Evolutionary conservation across 192 early-diverging fungal species (phyloP), one percentile per base, ranked within the genome.

Genomic region (Haplosporangium gracile): DNA sequence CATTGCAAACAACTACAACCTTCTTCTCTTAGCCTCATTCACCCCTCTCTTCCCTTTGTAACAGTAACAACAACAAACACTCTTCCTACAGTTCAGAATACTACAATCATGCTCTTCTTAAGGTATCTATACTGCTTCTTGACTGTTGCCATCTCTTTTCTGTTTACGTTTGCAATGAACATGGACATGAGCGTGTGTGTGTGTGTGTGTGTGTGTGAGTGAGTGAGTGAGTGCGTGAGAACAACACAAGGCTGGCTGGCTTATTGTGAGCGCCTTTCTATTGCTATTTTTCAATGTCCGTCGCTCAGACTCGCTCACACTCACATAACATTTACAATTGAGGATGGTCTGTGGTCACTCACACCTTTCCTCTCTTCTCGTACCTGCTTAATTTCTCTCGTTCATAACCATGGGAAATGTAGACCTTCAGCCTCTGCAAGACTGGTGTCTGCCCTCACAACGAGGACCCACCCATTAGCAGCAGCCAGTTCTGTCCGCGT

Each of bases 341-440:
- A 22, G 49, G 49, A 18, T 65, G 55, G 55, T 60, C 55, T 60
- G 55, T 60, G 55, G 55, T 60, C 6, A 51, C 49, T 65, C 60
- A 65, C 26, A 29, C 29, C 10, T 26, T 60, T 9, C 6, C n/a
- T 26, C n/a, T 26, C 24, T 60, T n/a, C n/a, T 7, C 22, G 22
- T 55, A 55, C 53, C 53, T 55, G 22, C n/a, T 7, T 60, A 26
- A 26, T 10, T 8, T 5, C 11, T 26, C 55, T 57, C 55, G 3
- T 26, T 57, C 55, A 16, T 57, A 57, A 57, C 55, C 0, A 57
- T 26, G 55, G 55, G 24, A 26, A 26, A 26, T 9, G 2, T 69
- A 83, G 82, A 63, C 82, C 82, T 32, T 83, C 82, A 39, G n/a
- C 68, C 49, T 74, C 82, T 75, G 82, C 65, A 26, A 63, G 49